phyloP scores from a whole-genome alignment of 371 early-diverging fungal species.

The Apophysomyces trapeziformis region DNA sequence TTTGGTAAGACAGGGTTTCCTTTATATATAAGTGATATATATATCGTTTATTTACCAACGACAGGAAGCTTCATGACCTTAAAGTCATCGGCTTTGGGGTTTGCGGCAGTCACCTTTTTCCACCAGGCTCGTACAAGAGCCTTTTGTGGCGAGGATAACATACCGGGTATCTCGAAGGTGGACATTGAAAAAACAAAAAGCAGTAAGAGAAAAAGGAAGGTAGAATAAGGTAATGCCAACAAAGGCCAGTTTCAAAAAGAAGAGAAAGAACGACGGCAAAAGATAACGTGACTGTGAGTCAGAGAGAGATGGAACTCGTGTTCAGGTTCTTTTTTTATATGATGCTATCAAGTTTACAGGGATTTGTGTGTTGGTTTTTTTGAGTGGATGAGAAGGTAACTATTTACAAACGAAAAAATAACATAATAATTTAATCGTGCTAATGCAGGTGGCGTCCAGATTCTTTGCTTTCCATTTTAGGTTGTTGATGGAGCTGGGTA shows the following conservation, averaged over 20 bases:
- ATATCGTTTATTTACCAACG: conserved; percentile 16
- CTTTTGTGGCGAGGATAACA: conserved; percentile 36
- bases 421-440: conserved; percentile 1
- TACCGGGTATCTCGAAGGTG: conserved; percentile 28
- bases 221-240: conserved; percentile 1
- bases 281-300: conserved; percentile 6
- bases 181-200: conserved; percentile 19
- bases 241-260: background rate
- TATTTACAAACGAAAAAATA: background rate
- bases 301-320: conserved; percentile 1
- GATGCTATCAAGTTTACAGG: background rate
- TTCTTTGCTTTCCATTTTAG: conserved; percentile 9
- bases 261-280: background rate
- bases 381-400: background rate
- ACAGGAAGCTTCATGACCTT: conserved; percentile 19
- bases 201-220: too few species aligned
- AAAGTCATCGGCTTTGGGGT: conserved; percentile 21
- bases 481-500: conserved; percentile 4
- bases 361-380: background rate
- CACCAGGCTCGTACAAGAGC: conserved; percentile 42
- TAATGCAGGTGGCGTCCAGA: conserved; percentile 11
- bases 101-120: conserved; percentile 34
- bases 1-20: background rate
- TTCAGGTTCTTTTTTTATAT: background rate
- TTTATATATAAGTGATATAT: background rate